Evolutionary conservation across 2,329 filamentous ascomycete genomes (phyloP).

Genomic region (Aureobasidium vineae): DNA sequence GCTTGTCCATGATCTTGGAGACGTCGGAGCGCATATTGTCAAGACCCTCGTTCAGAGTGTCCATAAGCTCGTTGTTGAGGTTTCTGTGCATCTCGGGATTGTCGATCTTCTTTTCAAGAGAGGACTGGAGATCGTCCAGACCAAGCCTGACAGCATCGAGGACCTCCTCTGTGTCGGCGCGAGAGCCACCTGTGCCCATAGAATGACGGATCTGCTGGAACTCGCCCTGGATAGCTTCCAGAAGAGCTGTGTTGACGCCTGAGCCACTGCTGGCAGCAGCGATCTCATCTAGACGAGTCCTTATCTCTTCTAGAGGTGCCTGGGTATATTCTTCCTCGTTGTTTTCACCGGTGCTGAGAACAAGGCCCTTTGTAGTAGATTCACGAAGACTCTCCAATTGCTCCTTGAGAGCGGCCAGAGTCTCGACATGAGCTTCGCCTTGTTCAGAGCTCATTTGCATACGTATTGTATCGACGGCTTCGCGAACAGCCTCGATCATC

Average conservation of each 20-base stretch:
- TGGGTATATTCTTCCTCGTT: conserved; percentile 29
- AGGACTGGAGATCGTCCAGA: conserved; percentile 51
- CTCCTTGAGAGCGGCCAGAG: conserved; percentile 44
- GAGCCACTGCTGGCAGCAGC: conserved; percentile 34
- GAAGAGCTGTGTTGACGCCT: conserved; percentile 50
- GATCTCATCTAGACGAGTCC: conserved; percentile 42
- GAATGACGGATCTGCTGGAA: conserved; percentile 50
- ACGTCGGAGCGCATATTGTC: conserved; percentile 74
- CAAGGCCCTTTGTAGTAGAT: conserved; percentile 44
- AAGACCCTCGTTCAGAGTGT: conserved; percentile 66
- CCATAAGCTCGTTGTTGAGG: conserved; percentile 58
- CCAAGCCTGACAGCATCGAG: conserved; percentile 51
- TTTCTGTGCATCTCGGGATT: conserved; percentile 54
- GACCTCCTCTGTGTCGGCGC: conserved; percentile 50
- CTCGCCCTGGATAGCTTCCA: conserved; percentile 53
- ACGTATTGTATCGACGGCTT: conserved; percentile 46
- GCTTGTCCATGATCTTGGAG: conserved; percentile 71
- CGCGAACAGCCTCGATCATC: conserved; percentile 65
- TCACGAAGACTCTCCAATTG: conserved; percentile 48
- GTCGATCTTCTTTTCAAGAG: conserved; percentile 54
- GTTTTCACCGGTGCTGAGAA: conserved; percentile 36
- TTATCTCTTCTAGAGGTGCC: conserved; percentile 32
- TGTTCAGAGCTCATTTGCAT: conserved; percentile 42
- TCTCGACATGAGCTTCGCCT: conserved; percentile 44
- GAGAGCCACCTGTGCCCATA: conserved; percentile 42